A percentile compares a stretch with the other conserved stretches of the same genome.
These are phyloP conservation scores for Abelmoschus esculentus DNA, from an alignment of 345 rosid species.

Conservation along the genomic window DNA sequence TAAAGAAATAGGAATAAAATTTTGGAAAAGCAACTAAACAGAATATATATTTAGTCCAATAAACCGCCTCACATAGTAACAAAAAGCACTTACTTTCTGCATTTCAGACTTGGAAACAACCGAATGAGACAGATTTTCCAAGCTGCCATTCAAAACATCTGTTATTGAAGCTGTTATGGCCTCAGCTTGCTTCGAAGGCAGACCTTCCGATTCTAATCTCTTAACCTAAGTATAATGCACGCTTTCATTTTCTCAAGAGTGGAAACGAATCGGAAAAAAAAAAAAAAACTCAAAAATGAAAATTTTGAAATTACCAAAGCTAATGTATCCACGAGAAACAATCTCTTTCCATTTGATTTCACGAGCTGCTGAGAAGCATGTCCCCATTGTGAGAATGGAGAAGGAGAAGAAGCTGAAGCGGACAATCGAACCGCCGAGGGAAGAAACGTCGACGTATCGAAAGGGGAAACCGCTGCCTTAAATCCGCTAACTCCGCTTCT, in stretches of 20 bases:
- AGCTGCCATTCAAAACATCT: slow-evolving; percentile 61
- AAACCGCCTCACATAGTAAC: too few species aligned
- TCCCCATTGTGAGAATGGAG: slow-evolving; percentile 21
- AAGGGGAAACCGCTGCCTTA: slow-evolving; percentile 21
- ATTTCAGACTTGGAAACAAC: slow-evolving; percentile 70
- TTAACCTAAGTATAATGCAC: slow-evolving; percentile 48
- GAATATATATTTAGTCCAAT: too few species aligned
- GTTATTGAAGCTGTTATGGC: slow-evolving; percentile 74
- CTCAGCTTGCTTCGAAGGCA: slow-evolving; percentile 91
- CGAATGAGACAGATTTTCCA: slow-evolving; percentile 68
- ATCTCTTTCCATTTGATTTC: slow-evolving; percentile 51
- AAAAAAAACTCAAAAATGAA: background rate
- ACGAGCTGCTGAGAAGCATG: slow-evolving; percentile 57
- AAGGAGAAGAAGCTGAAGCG: slow-evolving; percentile 11
- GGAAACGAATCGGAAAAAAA: background rate
- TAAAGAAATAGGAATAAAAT: background rate
- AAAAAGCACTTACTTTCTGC: slow-evolving; percentile 50
- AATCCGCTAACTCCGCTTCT: slow-evolving; percentile 12
- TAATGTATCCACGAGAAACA: slow-evolving; percentile 79
- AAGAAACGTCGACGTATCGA: slow-evolving; percentile 12
- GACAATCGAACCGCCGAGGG: slow-evolving; percentile 15
- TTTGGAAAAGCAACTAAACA: background rate
- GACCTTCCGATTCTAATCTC: slow-evolving; percentile 68
- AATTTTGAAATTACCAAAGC: slow-evolving; percentile 47
- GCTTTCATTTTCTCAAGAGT: background rate